Percentiles rank a stretch among this genome's conserved stretches.
Conservation (phyloP, 2,329 filamentous ascomycete genomes). For the Chaetothyriales sp. region DNA sequence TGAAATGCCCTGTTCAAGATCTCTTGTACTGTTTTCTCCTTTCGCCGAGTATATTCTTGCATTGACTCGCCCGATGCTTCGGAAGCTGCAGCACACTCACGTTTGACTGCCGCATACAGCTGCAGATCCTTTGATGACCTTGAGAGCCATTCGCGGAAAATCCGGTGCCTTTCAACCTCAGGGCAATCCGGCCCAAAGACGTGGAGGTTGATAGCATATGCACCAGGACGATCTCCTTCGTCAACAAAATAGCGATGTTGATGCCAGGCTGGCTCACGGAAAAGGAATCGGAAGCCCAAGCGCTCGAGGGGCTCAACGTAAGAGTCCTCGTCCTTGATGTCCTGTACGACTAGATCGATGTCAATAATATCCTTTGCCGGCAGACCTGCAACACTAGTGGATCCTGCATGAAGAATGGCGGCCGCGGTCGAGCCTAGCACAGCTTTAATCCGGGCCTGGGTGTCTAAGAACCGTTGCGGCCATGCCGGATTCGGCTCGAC, state of each 20-base stretch:
- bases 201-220: conserved; percentile 31
- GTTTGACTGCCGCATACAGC: conserved; percentile 30
- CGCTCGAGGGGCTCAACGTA: conserved; percentile 34
- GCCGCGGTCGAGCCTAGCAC: conserved; percentile 17
- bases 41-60: conserved; percentile 30
- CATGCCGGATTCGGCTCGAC: conserved; percentile 18
- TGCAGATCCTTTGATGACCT: conserved; percentile 26
- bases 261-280: conserved; percentile 36
- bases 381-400: conserved; percentile 37
- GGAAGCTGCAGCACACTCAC: conserved; percentile 23
- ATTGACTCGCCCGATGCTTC: conserved; percentile 23
- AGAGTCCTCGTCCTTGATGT: conserved; percentile 28
- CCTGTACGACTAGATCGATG: conserved; percentile 35
- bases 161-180: conserved; percentile 31
- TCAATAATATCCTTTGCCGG: conserved; percentile 42
- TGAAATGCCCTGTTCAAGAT: conserved; percentile 28
- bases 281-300: conserved; percentile 34
- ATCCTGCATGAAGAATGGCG: conserved; percentile 36
- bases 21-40: conserved; percentile 28
- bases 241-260: conserved; percentile 35
- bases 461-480: conserved; percentile 12
- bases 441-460: conserved; percentile 14
- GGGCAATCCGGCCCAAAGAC: conserved; percentile 34
- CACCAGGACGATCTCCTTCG: conserved; percentile 23
- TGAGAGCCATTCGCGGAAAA: conserved; percentile 36